Evolutionary conservation across 371 early-diverging fungal species (phyloP).

Genomic region (Amoeboradix gromovi): DNA sequence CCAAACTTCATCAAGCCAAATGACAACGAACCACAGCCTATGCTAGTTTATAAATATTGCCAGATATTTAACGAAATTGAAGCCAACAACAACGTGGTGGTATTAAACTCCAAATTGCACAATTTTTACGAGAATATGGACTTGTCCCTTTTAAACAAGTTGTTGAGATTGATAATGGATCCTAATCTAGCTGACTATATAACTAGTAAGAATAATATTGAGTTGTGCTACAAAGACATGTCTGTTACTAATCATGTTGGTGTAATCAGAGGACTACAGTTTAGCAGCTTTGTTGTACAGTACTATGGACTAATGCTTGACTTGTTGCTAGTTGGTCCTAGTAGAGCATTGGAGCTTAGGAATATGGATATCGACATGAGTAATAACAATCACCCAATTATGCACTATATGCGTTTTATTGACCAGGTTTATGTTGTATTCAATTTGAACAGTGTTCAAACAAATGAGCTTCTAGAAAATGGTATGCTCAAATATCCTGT

Average conservation of each 20-base stretch:
- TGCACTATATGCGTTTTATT: slow-evolving; percentile 76
- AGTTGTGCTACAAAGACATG: slow-evolving; percentile 94
- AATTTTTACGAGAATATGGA: slow-evolving; percentile 89
- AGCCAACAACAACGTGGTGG: slow-evolving; percentile 67
- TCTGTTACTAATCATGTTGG: slow-evolving; percentile 88
- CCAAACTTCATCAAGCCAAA: slow-evolving; percentile 92
- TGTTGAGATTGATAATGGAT: slow-evolving; percentile 80
- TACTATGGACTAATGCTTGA: slow-evolving; percentile 90
- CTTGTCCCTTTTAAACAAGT: slow-evolving; percentile 72
- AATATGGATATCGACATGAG: slow-evolving; percentile 88
- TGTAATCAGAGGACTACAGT: slow-evolving; percentile 88
- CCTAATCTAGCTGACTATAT: slow-evolving; percentile 96
- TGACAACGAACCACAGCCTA: slow-evolving; percentile 83
- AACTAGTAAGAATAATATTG: slow-evolving; percentile 90
- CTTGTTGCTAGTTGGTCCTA: slow-evolving; percentile 74
- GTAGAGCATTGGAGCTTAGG: slow-evolving; percentile 81
- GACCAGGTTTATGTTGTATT: slow-evolving; percentile 78
- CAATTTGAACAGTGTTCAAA: slow-evolving; percentile 69
- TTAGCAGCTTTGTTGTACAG: slow-evolving; percentile 86
- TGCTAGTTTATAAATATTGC: slow-evolving; percentile 89
- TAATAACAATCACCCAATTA: slow-evolving; percentile 78
- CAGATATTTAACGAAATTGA: slow-evolving; percentile 85
- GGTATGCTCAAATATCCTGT: slow-evolving; percentile 85
- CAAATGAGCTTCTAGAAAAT: slow-evolving; percentile 76
- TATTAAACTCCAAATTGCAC: slow-evolving; percentile 71